Evolutionary conservation across 768 basidiomycete species (phyloP).

Genomic region (Tulasnella sp.): DNA sequence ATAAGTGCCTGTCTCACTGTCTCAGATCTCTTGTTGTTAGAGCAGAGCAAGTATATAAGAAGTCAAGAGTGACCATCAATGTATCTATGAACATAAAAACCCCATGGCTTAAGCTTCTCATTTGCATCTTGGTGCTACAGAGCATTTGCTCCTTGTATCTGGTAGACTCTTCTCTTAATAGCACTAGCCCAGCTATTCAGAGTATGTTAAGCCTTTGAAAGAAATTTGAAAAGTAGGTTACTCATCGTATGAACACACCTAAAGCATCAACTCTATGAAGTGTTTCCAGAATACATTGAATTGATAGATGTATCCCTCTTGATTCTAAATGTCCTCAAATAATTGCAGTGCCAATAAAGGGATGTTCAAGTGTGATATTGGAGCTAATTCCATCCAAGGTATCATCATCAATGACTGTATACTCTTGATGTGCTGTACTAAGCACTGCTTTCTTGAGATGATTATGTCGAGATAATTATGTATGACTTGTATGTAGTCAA

Average conservation of each 20-base stretch:
- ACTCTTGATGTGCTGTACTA: background rate
- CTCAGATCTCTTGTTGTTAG: background rate
- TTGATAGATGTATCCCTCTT: background rate
- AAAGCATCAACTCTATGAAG: background rate
- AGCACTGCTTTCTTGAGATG: background rate
- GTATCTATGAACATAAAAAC: constrained; percentile 1
- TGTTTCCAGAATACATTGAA: too few relatives aligned
- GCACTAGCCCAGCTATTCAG: background rate
- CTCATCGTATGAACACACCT: background rate
- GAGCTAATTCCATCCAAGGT: background rate
- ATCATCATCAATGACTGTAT: background rate
- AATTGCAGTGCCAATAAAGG: background rate
- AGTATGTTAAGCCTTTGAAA: background rate
- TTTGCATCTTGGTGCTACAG: background rate
- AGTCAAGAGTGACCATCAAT: background rate
- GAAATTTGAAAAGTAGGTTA: too few relatives aligned
- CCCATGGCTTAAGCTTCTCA: background rate
- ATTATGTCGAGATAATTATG: too few relatives aligned
- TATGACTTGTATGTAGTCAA: too few relatives aligned
- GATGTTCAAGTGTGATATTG: background rate
- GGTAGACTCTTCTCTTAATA: background rate
- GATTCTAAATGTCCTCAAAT: background rate
- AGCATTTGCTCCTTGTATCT: background rate
- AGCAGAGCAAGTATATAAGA: background rate
- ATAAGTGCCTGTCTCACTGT: background rate